Base-by-base conservation (phyloP, 1,284 basidiomycete species). In the Ganoderma sinense region DNA sequence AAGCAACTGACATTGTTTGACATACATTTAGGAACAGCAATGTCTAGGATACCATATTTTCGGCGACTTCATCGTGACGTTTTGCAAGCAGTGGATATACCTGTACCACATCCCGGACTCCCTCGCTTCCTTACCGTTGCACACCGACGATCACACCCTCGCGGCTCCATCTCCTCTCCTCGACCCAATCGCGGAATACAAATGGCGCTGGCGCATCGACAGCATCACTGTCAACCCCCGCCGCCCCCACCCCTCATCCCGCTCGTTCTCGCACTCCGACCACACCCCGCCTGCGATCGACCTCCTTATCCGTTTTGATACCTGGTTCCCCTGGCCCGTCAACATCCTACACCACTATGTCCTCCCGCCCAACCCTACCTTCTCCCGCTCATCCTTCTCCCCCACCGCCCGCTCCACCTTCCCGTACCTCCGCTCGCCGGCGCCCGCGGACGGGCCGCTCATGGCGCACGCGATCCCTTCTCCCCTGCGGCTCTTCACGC, bases 321-420 rank as follows among this genome's bases (percentile, higher is more conserved):
- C 86, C 75, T 82, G 81, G 67, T 88, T 86, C 70, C 90, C 89
- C 5, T 92, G 90, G 91, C 89, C 90, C 0, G 85, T 89, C 69
- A 92, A 92, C 77, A 79, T 89, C 51, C 81, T 92, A 16, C 89
- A 91, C 71, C 88, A 90, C 77, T 91, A 86, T 76, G 76, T 84
- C 41, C 81, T 93, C 10, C 76, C 77, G 1, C 83, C 86, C 0
- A 87, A 89, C 73, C 74, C 79, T 0, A 61, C 75, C 20, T 88
- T 84, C 74, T 75, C 70, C 48, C 72, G 64, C 36, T 45, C 70
- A 33, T 62, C 70, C 11, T 72, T 74, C 45, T 77, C 82, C 59
- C 78, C 75, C 33, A 67, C 78, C 7, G 53, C 66, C 40, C 62
- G 40, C 11, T 4, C 62, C 29, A 63, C 68, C 10, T 64, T 60